Percentiles rank a stretch among this genome's conserved stretches.
Conservation (phyloP, 768 basidiomycete species). For the Tylopilus plumbeoviolaceoides region DNA sequence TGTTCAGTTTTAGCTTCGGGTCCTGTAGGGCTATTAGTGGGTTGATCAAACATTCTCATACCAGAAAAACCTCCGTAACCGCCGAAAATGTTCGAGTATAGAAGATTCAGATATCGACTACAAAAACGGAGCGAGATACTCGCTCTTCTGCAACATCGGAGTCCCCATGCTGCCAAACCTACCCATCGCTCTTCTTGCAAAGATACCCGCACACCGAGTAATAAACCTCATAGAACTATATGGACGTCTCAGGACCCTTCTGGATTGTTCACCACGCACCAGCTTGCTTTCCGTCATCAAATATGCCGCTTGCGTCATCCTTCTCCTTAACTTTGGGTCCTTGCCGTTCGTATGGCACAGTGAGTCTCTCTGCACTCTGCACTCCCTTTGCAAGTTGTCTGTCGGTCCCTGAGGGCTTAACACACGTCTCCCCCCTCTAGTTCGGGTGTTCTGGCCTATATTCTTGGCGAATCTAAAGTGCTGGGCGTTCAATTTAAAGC, state of each 20-base stretch:
- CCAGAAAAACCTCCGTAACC: background rate
- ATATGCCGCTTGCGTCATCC: slow-evolving; percentile 32
- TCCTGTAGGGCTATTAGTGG: too few relatives aligned
- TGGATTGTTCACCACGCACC: slow-evolving; percentile 1
- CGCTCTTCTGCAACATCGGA: background rate
- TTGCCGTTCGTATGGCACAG: slow-evolving; percentile 68
- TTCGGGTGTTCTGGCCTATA: slow-evolving; percentile 52
- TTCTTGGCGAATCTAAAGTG: slow-evolving; percentile 33
- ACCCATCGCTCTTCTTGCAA: slow-evolving; percentile 8
- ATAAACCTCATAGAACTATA: background rate
- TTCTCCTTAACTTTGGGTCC: slow-evolving; percentile 58
- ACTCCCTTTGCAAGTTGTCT: too few relatives aligned
- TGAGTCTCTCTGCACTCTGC: too few relatives aligned
- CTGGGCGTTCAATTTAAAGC: slow-evolving; percentile 31
- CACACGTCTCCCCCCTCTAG: slow-evolving; percentile 25
- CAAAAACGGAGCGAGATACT: background rate
- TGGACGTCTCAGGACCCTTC: slow-evolving; percentile 2
- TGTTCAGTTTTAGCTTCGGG: too few relatives aligned
- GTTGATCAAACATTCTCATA: background rate
- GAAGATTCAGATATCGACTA: background rate
- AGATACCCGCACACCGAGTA: slow-evolving; percentile 10
- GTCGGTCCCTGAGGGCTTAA: background rate
- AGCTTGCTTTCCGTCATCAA: slow-evolving; percentile 16
- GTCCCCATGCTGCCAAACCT: slow-evolving; percentile 11
- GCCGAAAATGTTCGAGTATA: background rate